Evolutionary conservation across 257 asterid species (phyloP), one percentile per base, ranked within the genome.

Genomic region (Petrea volubilis): DNA sequence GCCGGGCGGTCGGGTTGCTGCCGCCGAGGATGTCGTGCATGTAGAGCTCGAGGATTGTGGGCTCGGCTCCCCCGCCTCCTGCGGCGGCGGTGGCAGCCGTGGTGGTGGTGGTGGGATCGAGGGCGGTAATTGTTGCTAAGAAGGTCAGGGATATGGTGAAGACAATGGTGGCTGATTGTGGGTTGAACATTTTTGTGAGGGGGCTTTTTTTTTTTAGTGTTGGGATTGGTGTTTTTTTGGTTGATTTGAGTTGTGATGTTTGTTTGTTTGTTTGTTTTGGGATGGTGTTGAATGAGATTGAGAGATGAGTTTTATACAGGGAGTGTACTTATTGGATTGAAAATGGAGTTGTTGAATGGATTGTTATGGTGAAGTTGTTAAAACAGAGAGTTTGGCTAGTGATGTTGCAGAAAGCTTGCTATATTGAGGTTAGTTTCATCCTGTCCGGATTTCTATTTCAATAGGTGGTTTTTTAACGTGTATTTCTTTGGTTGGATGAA

Each of bases 21-120:
- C 97, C 98, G 7, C 98, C 96, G 1, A 93, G 90, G 65, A 93
- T 89, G 74, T 91, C 96, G 56, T 93, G 98, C 95, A 91, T 87
- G 92, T 79, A 91, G 11, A 93, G 66, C 82, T 93, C 96, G 4
- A 93, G 70, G 33, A 86, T 70, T 0, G 86, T 83, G n/a, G 53
- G 72, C 43, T 41, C 68, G 12, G 53, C 63, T 20, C 60, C 34
- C 2, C 43, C 43, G 4, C 10, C 43, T 8, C 10, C 43, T 4
- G 12, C 43, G 11, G 43, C 11, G 43, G 43, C 43, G 43, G 43
- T 38, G 38, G 7, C 38, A n/a, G n/a, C n/a, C n/a, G n/a, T n/a
- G 38, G 38, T 31, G 7, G 73, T 71, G 4, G 82, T 46, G 7
- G 62, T 71, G 23, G 88, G 75, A 52, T 64, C 81, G 24, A 68